Conservation (phyloP, 768 basidiomycete species). For the Mycena rebaudengoi region DNA sequence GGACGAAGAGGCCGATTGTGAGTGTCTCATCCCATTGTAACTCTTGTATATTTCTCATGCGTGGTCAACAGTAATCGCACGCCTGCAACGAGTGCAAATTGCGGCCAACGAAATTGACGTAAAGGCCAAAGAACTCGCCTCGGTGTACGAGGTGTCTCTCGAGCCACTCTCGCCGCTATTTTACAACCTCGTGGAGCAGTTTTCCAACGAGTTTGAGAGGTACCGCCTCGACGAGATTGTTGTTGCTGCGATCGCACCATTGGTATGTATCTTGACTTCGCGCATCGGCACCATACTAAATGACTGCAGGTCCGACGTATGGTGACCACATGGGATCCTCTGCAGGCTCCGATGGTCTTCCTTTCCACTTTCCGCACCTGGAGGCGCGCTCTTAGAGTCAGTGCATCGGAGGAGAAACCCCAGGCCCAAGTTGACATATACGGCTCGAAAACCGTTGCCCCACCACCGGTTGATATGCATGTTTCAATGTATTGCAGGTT, state of each 20-base stretch:
- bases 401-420: constrained; percentile 50
- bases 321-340: constrained; percentile 83
- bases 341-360: constrained; percentile 76
- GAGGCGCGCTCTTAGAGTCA: constrained; percentile 73
- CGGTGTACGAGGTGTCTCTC: constrained; percentile 75
- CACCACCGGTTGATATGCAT: constrained; percentile 46
- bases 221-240: constrained; percentile 91
- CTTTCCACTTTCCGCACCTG: constrained; percentile 73
- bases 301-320: constrained; percentile 66
- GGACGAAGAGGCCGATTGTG: constrained; percentile 80
- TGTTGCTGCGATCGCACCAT: constrained; percentile 89
- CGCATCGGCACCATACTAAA: not conserved
- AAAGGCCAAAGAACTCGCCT: constrained; percentile 69
- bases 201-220: constrained; percentile 74
- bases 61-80: constrained; percentile 71
- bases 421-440: constrained; percentile 63
- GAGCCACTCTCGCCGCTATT: constrained; percentile 79
- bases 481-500: constrained; percentile 29
- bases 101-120: constrained; percentile 76
- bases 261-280: constrained; percentile 43
- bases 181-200: constrained; percentile 75
- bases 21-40: constrained; percentile 33
- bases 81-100: constrained; percentile 79
- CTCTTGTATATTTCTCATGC: not conserved
- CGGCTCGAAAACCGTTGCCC: constrained; percentile 51